A percentile compares a stretch with the other conserved stretches of the same genome.
phyloP scores from a whole-genome alignment of 164 flowering plant genomes.

The Stephania yunnanensis region DNA sequence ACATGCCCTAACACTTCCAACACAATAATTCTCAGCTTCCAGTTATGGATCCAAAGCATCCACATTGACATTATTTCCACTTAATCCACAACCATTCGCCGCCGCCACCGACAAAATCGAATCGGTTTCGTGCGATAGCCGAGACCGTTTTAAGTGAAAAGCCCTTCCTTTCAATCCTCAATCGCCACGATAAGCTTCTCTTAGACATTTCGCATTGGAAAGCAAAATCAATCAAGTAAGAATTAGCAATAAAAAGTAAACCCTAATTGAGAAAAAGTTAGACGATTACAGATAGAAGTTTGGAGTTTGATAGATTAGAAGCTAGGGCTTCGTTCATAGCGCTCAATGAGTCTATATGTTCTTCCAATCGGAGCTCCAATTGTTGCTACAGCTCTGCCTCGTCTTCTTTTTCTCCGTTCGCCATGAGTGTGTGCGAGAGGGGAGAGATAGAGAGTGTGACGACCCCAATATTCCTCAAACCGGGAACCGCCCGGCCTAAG shows the following conservation, averaged over 20 bases:
- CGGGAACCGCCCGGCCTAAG: too few relatives aligned
- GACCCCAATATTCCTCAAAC: too few relatives aligned
- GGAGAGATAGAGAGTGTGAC: too few relatives aligned
- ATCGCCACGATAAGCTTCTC: too few relatives aligned
- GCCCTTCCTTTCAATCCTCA: too few relatives aligned
- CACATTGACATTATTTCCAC: conserved; percentile 34
- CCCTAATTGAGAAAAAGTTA: background rate
- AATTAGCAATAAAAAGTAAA: background rate
- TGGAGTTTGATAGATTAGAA: conserved; percentile 63
- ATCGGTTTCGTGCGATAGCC: too few relatives aligned
- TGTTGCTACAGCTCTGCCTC: conserved; percentile 59
- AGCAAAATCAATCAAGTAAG: background rate
- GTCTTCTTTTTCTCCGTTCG: conserved; percentile 57
- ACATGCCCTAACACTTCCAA: too few relatives aligned
- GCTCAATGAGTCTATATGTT: conserved; percentile 64
- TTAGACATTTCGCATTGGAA: conserved; percentile 24
- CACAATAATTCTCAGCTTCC: conserved; percentile 32
- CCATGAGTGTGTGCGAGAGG: too few relatives aligned
- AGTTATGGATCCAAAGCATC: conserved; percentile 54
- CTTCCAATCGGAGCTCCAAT: conserved; percentile 69
- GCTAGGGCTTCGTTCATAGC: conserved; percentile 56
- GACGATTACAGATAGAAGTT: conserved; percentile 52
- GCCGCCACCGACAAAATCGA: conserved; percentile 23
- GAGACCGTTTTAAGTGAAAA: too few relatives aligned
- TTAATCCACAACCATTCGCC: conserved; percentile 10